These are phyloP conservation scores for Ganoderma multipileum DNA, from an alignment of 1,284 basidiomycete species.

Conservation along the genomic window DNA sequence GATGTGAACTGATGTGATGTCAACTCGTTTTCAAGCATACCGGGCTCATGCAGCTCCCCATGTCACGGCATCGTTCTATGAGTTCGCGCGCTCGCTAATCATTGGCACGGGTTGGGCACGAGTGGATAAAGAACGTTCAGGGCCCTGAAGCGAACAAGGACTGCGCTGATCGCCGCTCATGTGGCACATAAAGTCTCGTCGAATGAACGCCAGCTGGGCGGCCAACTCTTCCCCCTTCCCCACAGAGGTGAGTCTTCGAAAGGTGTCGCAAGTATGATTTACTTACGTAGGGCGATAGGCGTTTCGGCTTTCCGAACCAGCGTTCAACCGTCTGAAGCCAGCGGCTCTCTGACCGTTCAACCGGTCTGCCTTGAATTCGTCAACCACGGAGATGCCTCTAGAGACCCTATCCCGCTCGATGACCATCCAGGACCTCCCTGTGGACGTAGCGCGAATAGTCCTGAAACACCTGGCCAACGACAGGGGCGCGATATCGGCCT, in stretches of 20 bases:
- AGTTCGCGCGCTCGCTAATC: neutral
- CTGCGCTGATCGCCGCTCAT: constrained; percentile 1
- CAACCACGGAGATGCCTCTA: neutral
- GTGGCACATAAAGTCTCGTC: neutral
- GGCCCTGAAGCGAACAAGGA: neutral
- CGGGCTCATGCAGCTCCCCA: neutral
- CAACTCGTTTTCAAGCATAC: neutral
- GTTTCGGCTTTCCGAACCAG: neutral
- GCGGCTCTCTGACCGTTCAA: neutral
- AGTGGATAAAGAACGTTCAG: neutral
- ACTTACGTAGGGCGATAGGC: neutral
- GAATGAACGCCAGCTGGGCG: neutral
- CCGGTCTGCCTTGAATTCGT: neutral
- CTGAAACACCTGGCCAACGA: neutral
- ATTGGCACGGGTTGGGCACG: neutral
- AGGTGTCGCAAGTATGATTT: neutral
- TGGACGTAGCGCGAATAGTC: neutral
- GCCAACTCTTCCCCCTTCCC: neutral
- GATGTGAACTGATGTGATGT: neutral
- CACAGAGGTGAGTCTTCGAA: neutral
- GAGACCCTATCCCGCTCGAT: neutral
- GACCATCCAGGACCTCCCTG: neutral
- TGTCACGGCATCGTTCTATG: neutral
- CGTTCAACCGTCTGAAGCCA: neutral
- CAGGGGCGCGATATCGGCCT: constrained; percentile 1